Percentiles rank a stretch among this genome's conserved stretches.
Conservation (phyloP, 371 early-diverging fungal species). For the Coemansia sp. region DNA sequence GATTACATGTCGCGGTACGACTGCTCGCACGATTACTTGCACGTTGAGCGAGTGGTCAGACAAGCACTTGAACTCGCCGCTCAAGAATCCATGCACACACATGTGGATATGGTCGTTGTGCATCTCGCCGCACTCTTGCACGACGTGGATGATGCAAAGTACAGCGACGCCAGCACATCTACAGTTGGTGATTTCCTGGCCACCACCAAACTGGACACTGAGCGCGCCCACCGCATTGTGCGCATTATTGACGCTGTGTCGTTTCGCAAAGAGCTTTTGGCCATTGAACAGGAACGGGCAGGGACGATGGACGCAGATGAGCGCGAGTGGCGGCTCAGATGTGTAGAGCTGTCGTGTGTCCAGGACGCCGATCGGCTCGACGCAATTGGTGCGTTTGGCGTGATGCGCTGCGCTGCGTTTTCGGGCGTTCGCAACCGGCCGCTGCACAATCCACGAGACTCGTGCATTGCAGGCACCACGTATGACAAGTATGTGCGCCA, state of each 20-base stretch:
- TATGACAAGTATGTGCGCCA: conserved; percentile 59
- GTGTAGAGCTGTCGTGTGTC: conserved; percentile 67
- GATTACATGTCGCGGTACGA: conserved; percentile 66
- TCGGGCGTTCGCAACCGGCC: conserved; percentile 66
- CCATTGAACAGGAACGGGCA: conserved; percentile 53
- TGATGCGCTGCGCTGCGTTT: conserved; percentile 71
- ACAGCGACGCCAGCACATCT: conserved; percentile 53
- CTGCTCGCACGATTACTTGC: conserved; percentile 77
- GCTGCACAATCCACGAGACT: conserved; percentile 59
- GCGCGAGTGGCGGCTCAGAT: conserved; percentile 57
- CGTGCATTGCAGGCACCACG: conserved; percentile 55
- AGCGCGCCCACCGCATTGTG: conserved; percentile 56
- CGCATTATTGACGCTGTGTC: conserved; percentile 68
- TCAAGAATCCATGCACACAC: conserved; percentile 40
- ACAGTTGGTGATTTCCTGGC: conserved; percentile 58
- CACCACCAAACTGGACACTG: conserved; percentile 41
- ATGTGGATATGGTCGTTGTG: conserved; percentile 62
- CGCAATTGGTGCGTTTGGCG: conserved; percentile 80
- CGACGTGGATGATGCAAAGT: conserved; percentile 75
- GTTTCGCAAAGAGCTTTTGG: conserved; percentile 67
- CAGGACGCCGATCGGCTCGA: conserved; percentile 82
- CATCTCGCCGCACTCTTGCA: conserved; percentile 74
- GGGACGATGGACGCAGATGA: conserved; percentile 18
- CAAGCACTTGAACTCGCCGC: conserved; percentile 51
- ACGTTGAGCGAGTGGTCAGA: conserved; percentile 71